These are phyloP conservation scores for Ilyonectria mors-panacis DNA, from an alignment of 2,329 filamentous ascomycete species.

Conservation along the genomic window DNA sequence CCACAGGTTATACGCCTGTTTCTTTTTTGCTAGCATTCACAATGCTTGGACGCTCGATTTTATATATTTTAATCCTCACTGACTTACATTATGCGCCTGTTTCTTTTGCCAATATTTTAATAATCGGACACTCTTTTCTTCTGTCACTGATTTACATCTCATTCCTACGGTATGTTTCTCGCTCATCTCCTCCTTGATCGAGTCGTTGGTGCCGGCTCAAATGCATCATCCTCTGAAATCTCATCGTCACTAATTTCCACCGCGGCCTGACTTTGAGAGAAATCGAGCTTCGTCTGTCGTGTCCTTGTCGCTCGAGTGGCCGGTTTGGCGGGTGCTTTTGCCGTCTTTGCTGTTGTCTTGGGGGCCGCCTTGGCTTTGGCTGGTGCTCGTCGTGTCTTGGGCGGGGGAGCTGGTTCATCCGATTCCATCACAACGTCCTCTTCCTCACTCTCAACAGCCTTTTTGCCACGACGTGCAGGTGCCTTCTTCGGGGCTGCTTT, in stretches of 20 bases:
- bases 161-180: neutral
- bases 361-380: conserved; percentile 30
- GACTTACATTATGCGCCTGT: neutral
- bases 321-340: conserved; percentile 8
- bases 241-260: conserved; percentile 76
- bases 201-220: conserved; percentile 66
- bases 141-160: neutral
- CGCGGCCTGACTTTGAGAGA: conserved; percentile 61
- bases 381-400: conserved; percentile 48
- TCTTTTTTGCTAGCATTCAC: conserved; percentile 1
- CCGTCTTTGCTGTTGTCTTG: conserved; percentile 33
- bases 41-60: too few species aligned
- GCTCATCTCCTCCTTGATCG: conserved; percentile 51
- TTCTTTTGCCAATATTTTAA: neutral
- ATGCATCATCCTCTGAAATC: conserved; percentile 73
- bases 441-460: conserved; percentile 54
- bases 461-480: conserved; percentile 59
- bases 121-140: neutral
- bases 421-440: conserved; percentile 70
- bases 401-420: conserved; percentile 58
- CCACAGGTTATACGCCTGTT: conserved; percentile 8
- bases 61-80: too few species aligned
- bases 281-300: conserved; percentile 54
- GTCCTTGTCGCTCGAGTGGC: conserved; percentile 39
- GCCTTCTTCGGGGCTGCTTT: conserved; percentile 64